phyloP scores from a whole-genome alignment of 805 yeast genomes.

The Ogataea zsoltii region DNA sequence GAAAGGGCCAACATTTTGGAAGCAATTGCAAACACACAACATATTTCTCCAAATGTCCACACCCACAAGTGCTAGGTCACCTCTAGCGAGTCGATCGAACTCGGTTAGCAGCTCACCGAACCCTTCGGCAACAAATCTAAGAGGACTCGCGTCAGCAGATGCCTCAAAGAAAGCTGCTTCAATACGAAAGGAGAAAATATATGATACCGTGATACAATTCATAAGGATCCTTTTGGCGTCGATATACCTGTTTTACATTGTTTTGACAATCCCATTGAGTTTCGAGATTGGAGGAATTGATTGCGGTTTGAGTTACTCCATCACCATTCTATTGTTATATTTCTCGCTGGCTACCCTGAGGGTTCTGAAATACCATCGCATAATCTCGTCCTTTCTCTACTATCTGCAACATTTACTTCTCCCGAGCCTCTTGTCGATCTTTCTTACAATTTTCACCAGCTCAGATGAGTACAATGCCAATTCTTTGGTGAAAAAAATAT shows the following conservation, averaged over 20 bases:
- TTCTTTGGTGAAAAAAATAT: constrained; percentile 23
- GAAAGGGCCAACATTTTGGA: constrained; percentile 2
- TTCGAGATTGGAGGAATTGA: constrained; percentile 90
- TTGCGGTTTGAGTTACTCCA: constrained; percentile 85
- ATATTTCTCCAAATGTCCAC: constrained; percentile 3
- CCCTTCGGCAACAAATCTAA: constrained; percentile 6
- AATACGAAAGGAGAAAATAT: constrained; percentile 11
- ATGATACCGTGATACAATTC: constrained; percentile 20
- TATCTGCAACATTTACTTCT: constrained; percentile 80
- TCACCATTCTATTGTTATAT: constrained; percentile 70
- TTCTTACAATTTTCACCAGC: constrained; percentile 53
- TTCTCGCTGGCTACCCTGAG: constrained; percentile 73
- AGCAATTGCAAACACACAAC: neutral
- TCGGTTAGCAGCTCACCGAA: constrained; percentile 7
- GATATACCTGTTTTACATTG: constrained; percentile 64
- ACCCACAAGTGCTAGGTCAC: constrained; percentile 10
- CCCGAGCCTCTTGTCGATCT: constrained; percentile 77
- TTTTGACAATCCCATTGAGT: constrained; percentile 86
- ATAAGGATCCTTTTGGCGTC: constrained; percentile 48
- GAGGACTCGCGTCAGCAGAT: constrained; percentile 6
- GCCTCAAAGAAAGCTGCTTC: constrained; percentile 5
- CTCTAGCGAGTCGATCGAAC: constrained; percentile 14
- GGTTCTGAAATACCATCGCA: constrained; percentile 48
- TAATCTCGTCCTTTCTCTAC: constrained; percentile 54
- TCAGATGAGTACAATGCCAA: constrained; percentile 24